phyloP scores from a whole-genome alignment of 2,329 filamentous ascomycete species.

The Akanthomyces uredinophilus region DNA sequence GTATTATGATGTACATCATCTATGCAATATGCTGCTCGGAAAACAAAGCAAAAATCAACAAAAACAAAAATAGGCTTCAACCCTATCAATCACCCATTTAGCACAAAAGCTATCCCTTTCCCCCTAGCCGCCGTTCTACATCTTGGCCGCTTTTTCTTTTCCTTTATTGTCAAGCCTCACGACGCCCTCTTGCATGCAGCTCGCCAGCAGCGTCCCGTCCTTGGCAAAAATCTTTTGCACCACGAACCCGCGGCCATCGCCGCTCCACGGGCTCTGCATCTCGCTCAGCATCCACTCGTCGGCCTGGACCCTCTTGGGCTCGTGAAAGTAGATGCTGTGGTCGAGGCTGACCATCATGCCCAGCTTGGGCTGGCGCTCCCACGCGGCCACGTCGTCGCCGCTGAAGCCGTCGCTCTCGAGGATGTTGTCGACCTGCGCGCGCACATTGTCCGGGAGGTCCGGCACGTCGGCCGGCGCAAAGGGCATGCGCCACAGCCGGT shows the following conservation, averaged over 20 bases:
- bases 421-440: slow-evolving; percentile 32
- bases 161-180: slow-evolving; percentile 43
- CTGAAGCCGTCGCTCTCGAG: slow-evolving; percentile 38
- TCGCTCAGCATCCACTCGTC: slow-evolving; percentile 77
- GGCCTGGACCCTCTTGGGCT: slow-evolving; percentile 51
- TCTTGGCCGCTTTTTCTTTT: slow-evolving; percentile 28
- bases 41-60: neutral
- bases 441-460: slow-evolving; percentile 38
- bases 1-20: neutral
- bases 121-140: slow-evolving; percentile 21
- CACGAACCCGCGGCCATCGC: slow-evolving; percentile 71
- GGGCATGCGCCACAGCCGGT: slow-evolving; percentile 72
- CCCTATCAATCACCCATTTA: neutral
- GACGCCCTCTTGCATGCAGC: slow-evolving; percentile 70
- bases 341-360: slow-evolving; percentile 86
- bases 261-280: slow-evolving; percentile 76
- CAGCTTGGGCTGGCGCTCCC: slow-evolving; percentile 50
- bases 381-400: slow-evolving; percentile 40
- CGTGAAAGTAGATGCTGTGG: slow-evolving; percentile 67
- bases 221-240: slow-evolving; percentile 66
- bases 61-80: neutral
- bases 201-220: slow-evolving; percentile 70
- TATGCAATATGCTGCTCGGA: neutral
- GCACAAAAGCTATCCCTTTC: neutral
- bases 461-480: slow-evolving; percentile 49